Evolutionary conservation across 169 alveolate species (phyloP).

Genomic region (Babesia bigemina): DNA sequence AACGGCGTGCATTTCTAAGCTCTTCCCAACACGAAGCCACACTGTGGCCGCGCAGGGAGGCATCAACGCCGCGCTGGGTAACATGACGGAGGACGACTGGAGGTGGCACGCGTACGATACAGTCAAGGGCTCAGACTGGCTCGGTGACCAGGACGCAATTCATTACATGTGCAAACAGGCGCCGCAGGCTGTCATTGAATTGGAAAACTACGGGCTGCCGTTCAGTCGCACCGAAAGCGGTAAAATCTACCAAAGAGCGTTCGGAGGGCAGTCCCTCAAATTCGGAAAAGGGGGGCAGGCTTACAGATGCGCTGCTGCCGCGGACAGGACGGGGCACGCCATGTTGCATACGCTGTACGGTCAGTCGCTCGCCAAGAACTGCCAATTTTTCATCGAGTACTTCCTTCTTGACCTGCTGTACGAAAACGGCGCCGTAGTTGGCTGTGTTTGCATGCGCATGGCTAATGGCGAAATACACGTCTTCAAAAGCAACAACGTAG

Average conservation of each 20-base stretch:
- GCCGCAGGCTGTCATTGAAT: conserved; percentile 93
- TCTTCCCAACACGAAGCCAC: conserved; percentile 97
- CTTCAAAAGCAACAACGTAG: conserved; percentile 92
- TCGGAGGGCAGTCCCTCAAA: conserved; percentile 95
- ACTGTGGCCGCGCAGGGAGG: conserved; percentile 97
- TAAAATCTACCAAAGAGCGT: conserved; percentile 95
- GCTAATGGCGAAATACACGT: conserved; percentile 96
- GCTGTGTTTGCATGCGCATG: conserved; percentile 92
- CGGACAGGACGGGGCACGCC: conserved; percentile 98
- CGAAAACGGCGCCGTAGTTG: conserved; percentile 89
- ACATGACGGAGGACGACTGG: conserved; percentile 98
- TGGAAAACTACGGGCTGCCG: conserved; percentile 96
- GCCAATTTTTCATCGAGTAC: conserved; percentile 95
- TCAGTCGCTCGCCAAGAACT: conserved; percentile 86
- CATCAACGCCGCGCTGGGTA: conserved; percentile 80
- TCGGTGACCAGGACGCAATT: conserved; percentile 99
- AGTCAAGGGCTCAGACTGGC: conserved; percentile 98
- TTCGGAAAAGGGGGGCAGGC: conserved; percentile 99
- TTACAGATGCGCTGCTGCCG: conserved; percentile 98
- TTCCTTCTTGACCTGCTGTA: conserved; percentile 94
- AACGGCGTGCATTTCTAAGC: conserved; percentile 92
- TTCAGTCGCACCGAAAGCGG: conserved; percentile 94
- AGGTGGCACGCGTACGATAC: conserved; percentile 98
- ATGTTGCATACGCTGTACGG: conserved; percentile 97
- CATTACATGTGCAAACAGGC: conserved; percentile 97